Evolutionary conservation across 306 rosid genomes (phyloP).

Genomic region (Delonix regia): DNA sequence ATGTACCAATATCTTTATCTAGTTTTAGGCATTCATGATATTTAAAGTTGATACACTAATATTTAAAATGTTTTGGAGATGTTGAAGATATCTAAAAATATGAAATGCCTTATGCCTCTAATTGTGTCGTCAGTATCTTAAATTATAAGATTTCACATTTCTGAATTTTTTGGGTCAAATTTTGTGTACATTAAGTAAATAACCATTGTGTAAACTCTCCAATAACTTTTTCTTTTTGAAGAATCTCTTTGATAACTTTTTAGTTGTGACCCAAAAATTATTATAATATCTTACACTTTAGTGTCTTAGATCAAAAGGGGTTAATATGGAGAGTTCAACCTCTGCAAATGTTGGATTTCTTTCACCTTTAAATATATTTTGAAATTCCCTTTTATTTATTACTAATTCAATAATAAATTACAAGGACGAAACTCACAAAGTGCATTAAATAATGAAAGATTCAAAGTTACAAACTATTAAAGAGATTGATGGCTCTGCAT

Average conservation of each 20-base stretch:
- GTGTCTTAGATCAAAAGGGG: background rate
- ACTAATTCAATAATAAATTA: too few relatives aligned
- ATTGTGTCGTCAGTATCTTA: background rate
- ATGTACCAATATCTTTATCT: background rate
- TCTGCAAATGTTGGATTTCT: too few relatives aligned
- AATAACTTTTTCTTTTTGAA: too few relatives aligned
- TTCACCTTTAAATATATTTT: too few relatives aligned
- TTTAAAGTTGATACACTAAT: too few relatives aligned
- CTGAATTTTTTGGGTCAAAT: background rate
- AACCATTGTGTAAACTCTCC: background rate
- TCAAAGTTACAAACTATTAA: too few relatives aligned
- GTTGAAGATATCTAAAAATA: background rate
- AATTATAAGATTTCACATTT: background rate
- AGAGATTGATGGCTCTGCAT: too few relatives aligned
- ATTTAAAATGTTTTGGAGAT: background rate
- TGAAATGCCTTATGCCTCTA: background rate
- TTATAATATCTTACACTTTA: too few relatives aligned
- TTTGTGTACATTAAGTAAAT: background rate
- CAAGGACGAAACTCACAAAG: too few relatives aligned
- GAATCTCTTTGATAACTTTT: background rate
- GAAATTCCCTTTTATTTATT: background rate
- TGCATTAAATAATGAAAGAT: too few relatives aligned
- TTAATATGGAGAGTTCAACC: background rate
- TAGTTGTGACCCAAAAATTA: background rate
- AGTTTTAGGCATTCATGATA: background rate